Conservation (phyloP, 2,329 filamentous ascomycete species). For the Colletotrichum noveboracense region DNA sequence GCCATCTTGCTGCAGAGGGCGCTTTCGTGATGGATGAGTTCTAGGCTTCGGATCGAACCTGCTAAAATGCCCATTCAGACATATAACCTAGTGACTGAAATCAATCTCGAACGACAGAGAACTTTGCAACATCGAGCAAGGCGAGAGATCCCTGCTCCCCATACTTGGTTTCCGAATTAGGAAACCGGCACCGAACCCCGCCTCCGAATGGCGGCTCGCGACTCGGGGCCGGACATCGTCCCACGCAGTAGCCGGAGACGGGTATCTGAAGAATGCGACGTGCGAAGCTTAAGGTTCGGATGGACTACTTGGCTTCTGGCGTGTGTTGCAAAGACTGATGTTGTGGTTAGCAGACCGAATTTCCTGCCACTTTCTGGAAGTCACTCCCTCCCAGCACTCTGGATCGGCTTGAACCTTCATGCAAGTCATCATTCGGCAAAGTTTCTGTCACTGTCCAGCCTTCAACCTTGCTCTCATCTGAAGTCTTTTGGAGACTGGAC, state of each 20-base stretch:
- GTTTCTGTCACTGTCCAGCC: neutral
- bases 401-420: neutral
- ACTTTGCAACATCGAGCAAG: neutral
- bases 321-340: neutral
- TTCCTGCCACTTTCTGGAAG: neutral
- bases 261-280: neutral
- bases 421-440: neutral
- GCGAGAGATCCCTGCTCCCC: neutral
- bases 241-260: neutral
- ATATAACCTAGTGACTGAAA: neutral
- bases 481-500: neutral
- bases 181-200: neutral
- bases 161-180: neutral
- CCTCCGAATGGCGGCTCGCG: neutral
- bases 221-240: neutral
- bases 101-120: neutral
- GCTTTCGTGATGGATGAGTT: neutral
- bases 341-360: neutral
- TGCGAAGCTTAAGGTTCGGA: neutral
- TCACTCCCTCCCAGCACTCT: neutral
- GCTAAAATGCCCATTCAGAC: accelerated
- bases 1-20: neutral
- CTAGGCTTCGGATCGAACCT: neutral
- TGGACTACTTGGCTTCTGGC: neutral
- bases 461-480: neutral